phyloP scores from a whole-genome alignment of 1,139 yeast genomes.

The Geotrichum klebahnii region DNA sequence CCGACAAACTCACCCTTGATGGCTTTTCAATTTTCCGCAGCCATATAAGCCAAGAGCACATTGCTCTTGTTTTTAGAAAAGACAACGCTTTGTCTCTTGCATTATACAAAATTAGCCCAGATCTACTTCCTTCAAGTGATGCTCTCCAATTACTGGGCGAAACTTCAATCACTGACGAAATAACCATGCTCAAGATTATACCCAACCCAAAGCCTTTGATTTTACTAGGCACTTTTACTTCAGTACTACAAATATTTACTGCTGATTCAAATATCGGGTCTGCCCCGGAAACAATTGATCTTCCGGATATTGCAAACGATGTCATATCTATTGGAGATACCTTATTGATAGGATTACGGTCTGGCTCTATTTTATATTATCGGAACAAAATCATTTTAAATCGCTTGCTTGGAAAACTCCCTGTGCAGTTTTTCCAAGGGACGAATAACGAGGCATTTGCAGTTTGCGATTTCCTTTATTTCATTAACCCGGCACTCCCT shows the following conservation, averaged over 20 bases:
- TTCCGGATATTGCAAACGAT: slow-evolving; percentile 5
- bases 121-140: not conserved
- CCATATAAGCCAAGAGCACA: not conserved
- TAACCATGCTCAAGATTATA: slow-evolving; percentile 8
- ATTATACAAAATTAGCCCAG: not conserved
- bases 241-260: not conserved
- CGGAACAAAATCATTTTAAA: not conserved
- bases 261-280: not conserved
- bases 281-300: not conserved
- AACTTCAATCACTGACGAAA: not conserved
- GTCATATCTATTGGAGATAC: not conserved
- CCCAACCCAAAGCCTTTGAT: not conserved
- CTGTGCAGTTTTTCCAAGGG: slow-evolving; percentile 12
- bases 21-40: not conserved
- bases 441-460: slow-evolving; percentile 3
- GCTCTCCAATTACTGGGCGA: not conserved
- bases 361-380: slow-evolving; percentile 9
- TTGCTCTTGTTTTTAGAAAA: not conserved
- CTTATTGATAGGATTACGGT: slow-evolving; percentile 9
- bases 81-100: not conserved
- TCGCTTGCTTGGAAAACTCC: slow-evolving; percentile 8
- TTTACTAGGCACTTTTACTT: not conserved
- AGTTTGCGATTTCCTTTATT: slow-evolving; percentile 3
- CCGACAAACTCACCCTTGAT: not conserved
- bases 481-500: not conserved